phyloP scores from a whole-genome alignment of 441 rosid genomes.

The Jatropha podagrica region DNA sequence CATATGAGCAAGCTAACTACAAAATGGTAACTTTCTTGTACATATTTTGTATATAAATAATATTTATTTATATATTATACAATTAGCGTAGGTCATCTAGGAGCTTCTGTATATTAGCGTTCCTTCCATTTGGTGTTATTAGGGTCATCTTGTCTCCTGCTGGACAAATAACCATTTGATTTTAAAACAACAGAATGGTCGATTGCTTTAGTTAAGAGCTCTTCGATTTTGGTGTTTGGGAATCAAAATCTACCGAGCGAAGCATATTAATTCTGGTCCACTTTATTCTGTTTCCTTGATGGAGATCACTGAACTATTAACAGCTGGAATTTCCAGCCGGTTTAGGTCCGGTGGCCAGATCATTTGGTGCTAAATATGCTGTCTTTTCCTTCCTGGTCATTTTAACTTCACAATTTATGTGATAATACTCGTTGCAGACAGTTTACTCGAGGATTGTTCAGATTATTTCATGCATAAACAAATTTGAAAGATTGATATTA shows the following conservation, averaged over 20 bases:
- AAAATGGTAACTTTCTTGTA: neutral
- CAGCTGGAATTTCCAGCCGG: neutral
- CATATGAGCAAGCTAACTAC: slow-evolving; percentile 22
- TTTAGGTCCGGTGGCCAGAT: neutral
- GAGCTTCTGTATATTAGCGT: neutral
- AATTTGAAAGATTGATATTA: neutral
- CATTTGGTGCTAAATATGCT: neutral
- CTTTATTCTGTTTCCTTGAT: neutral
- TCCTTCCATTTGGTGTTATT: neutral
- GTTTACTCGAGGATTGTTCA: neutral
- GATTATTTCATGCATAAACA: neutral
- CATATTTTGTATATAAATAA: neutral
- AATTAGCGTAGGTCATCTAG: neutral
- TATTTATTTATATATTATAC: neutral
- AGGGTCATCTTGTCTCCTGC: too few species aligned
- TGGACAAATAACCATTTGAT: neutral
- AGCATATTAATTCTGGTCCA: neutral
- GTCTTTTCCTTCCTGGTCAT: neutral
- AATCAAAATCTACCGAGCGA: neutral
- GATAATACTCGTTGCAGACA: neutral
- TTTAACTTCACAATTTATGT: neutral
- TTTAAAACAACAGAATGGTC: neutral
- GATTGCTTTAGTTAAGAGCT: neutral
- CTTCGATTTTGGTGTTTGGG: neutral
- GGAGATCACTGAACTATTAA: neutral